Evolutionary conservation across 148 eudicot genomes (phyloP).

Genomic region (Vaccinium macrocarpon): DNA sequence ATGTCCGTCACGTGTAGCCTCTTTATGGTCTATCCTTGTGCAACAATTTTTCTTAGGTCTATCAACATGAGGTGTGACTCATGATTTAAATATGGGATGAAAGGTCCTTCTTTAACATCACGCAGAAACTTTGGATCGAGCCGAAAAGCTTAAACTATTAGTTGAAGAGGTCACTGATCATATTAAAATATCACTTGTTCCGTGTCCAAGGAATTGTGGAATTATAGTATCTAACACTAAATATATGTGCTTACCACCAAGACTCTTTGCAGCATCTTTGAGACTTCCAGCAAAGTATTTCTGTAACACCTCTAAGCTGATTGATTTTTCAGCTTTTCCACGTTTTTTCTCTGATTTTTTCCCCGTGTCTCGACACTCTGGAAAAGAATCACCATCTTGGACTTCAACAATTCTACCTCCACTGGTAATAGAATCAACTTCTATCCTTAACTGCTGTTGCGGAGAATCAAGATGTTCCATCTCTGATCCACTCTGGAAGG

Average conservation of each 20-base stretch:
- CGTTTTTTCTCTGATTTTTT: slow-evolving; percentile 57
- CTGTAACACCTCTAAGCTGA: slow-evolving; percentile 85
- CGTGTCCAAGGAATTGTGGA: neutral
- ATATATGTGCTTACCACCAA: slow-evolving; percentile 58
- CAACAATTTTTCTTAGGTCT: neutral
- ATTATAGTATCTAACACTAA: neutral
- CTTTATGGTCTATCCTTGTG: neutral
- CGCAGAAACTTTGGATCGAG: neutral
- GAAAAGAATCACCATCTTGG: slow-evolving; percentile 26
- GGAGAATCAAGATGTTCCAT: slow-evolving; percentile 26
- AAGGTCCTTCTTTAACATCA: neutral
- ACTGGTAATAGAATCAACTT: slow-evolving; percentile 27
- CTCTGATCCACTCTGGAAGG: slow-evolving; percentile 34
- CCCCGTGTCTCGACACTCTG: slow-evolving; percentile 33
- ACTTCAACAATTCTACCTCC: slow-evolving; percentile 24
- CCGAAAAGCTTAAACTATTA: neutral
- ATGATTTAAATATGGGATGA: neutral
- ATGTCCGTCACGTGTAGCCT: neutral
- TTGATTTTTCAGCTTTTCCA: slow-evolving; percentile 89
- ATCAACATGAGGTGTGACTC: neutral
- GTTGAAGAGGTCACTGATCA: neutral
- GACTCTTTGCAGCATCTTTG: slow-evolving; percentile 88
- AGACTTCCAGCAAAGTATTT: slow-evolving; percentile 87
- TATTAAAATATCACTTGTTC: neutral
- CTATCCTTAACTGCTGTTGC: slow-evolving; percentile 26